A percentile compares a stretch with the other conserved stretches of the same genome.
These are phyloP conservation scores for Cryptosporidium muris DNA, from an alignment of 169 alveolate genomes.

Conservation along the genomic window DNA sequence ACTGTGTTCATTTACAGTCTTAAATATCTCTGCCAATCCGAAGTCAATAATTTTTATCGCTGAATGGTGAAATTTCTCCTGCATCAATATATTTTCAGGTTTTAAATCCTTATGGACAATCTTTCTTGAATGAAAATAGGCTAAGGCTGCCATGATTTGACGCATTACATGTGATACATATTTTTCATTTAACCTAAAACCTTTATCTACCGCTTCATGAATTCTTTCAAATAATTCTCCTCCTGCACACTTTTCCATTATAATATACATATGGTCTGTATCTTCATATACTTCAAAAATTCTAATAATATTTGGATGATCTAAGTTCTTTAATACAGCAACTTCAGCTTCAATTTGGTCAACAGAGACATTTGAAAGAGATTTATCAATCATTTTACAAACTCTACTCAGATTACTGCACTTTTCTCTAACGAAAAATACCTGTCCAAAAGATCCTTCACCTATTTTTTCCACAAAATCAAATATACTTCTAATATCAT, in stretches of 20 bases:
- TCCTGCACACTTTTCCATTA: constrained; percentile 92
- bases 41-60: constrained; percentile 93
- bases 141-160: constrained; percentile 91
- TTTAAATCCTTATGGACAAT: constrained; percentile 95
- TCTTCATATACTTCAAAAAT: constrained; percentile 92
- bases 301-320: constrained; percentile 90
- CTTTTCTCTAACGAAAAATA: constrained; percentile 73
- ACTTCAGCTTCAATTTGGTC: constrained; percentile 78
- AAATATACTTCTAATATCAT: constrained; percentile 65
- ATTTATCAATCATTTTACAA: constrained; percentile 74
- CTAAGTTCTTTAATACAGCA: constrained; percentile 82
- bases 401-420: constrained; percentile 73
- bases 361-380: constrained; percentile 69
- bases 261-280: constrained; percentile 86
- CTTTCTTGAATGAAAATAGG: constrained; percentile 91
- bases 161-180: constrained; percentile 90
- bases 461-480: constrained; percentile 74
- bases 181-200: constrained; percentile 83
- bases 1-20: constrained; percentile 83
- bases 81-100: constrained; percentile 94
- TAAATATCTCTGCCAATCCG: constrained; percentile 90
- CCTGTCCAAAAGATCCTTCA: constrained; percentile 78
- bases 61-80: constrained; percentile 84
- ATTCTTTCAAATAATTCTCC: constrained; percentile 97
- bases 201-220: constrained; percentile 78